Conservation (phyloP, 768 basidiomycete species). For the Suillus plorans region DNA sequence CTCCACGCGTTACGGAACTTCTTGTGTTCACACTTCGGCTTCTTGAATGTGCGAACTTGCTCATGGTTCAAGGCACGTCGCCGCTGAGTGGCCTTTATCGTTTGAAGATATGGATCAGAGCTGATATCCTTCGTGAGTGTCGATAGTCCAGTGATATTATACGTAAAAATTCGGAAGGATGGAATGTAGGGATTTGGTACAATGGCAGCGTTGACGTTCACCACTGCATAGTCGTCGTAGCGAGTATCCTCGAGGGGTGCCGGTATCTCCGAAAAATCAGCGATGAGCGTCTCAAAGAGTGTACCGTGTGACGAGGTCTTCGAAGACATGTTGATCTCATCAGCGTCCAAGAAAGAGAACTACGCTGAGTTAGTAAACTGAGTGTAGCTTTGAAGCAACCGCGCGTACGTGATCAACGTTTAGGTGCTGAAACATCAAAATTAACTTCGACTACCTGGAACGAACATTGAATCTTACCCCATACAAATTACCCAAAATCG, state of each 20-base stretch:
- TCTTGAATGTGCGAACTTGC: slow-evolving; percentile 39
- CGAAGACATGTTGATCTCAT: slow-evolving; percentile 49
- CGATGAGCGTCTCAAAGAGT: slow-evolving; percentile 47
- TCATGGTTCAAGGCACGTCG: slow-evolving; percentile 41
- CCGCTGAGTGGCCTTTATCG: not conserved
- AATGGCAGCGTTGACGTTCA: slow-evolving; percentile 78
- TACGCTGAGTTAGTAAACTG: slow-evolving; percentile 18
- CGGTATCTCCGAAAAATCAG: slow-evolving; percentile 67
- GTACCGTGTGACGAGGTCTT: not conserved
- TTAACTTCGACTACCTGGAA: slow-evolving; percentile 21
- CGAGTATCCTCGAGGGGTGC: slow-evolving; percentile 48
- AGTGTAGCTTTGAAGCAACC: slow-evolving; percentile 9
- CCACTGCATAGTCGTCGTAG: slow-evolving; percentile 65
- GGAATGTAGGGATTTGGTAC: slow-evolving; percentile 88
- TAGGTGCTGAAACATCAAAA: slow-evolving; percentile 54
- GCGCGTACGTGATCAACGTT: slow-evolving; percentile 73
- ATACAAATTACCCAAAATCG: slow-evolving; percentile 81
- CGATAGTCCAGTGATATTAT: slow-evolving; percentile 59
- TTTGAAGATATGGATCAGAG: slow-evolving; percentile 3
- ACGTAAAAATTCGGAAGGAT: slow-evolving; percentile 76
- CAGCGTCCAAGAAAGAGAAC: slow-evolving; percentile 57
- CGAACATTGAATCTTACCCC: slow-evolving; percentile 56
- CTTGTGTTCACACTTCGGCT: slow-evolving; percentile 45
- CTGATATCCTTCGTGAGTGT: slow-evolving; percentile 1
- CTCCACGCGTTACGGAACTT: slow-evolving; percentile 60